phyloP scores from a whole-genome alignment of 306 rosid genomes.

The Ochetophila trinervis region DNA sequence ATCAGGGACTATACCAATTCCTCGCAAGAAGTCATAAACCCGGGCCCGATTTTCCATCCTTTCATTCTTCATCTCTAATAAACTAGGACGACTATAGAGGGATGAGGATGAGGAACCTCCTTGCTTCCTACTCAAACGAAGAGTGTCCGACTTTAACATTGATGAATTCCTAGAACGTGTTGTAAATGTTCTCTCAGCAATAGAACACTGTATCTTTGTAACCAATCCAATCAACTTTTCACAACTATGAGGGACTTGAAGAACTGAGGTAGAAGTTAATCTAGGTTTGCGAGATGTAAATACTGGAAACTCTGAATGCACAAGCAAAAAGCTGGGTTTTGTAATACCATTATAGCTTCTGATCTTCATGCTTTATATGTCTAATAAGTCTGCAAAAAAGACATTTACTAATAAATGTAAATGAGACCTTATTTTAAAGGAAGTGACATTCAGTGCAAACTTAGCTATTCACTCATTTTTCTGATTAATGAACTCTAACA shows the following conservation, averaged over 20 bases:
- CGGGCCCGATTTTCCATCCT: conserved; percentile 48
- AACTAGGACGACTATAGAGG: conserved; percentile 71
- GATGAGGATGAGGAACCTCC: conserved; percentile 62
- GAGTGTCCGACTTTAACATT: conserved; percentile 25
- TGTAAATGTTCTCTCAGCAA: conserved; percentile 38
- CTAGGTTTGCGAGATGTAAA: conserved; percentile 43
- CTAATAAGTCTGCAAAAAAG: conserved; percentile 40
- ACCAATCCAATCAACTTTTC: conserved; percentile 47
- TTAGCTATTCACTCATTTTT: no score
- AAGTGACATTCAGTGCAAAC: no score
- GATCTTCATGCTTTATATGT: conserved; percentile 40
- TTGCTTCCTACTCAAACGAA: conserved; percentile 35
- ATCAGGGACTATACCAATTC: conserved; percentile 83
- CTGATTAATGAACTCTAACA: no score
- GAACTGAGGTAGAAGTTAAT: conserved; percentile 38
- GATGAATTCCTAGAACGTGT: conserved; percentile 38
- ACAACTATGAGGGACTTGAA: conserved; percentile 34
- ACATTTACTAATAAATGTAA: neutral
- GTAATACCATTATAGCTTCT: conserved; percentile 47
- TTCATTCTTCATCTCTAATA: conserved; percentile 71
- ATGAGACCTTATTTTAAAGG: no score
- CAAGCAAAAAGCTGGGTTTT: conserved; percentile 52
- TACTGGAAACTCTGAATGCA: conserved; percentile 54
- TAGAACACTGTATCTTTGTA: conserved; percentile 50
- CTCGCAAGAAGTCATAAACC: conserved; percentile 72